Base-by-base conservation (phyloP, 2,329 filamentous ascomycete species). In the Mollisia scopiformis region DNA sequence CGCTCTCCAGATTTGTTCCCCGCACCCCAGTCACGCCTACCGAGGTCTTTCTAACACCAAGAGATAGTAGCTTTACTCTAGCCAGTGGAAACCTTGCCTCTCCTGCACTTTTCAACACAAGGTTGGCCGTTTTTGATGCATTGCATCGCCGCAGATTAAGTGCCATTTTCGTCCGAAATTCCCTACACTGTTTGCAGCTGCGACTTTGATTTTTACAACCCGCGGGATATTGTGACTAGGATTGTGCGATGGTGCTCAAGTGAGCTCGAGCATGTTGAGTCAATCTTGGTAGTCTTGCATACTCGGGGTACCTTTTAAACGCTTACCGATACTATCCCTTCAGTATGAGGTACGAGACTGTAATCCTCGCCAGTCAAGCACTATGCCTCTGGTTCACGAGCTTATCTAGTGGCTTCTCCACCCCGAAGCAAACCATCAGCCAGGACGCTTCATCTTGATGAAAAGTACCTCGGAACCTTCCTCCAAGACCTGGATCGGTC, bases 401-500 rank as follows among this genome's bases (percentile, higher is more conserved):
- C 41, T 41, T 41, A 46, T 46, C 41, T 46, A 46, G 21, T 11
- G 21, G 41, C n/a, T 46, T 25, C 41, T 25, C 23, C 21, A 16
- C 16, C 7, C 21, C 11, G 14, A n/a, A 46, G 41, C n/a, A 21
- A 19, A 37, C 11, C 6, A 19, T 7, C 19, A 10, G 16, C 27
- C 46, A 49, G 11, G 11, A 30, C 46, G 46, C 31, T 37, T 41
- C 51, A 39, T 6, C 3, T 39, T 54, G 19, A 16, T 19, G 25
- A 28, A 46, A 55, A 30, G 53, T 55, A 46, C 53, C 53, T 55
- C 53, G 53, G 53, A 49, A 19, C 23, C 25, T 16, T 49, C 46
- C 19, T 28, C 30, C 19, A 6, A 28, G 5, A 28, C 23, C 23
- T 3, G 7, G 30, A 28, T 6, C 23, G 25, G 43, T 7, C 43